phyloP scores from a whole-genome alignment of 805 yeast species.

The Candida xiaguanensis region DNA sequence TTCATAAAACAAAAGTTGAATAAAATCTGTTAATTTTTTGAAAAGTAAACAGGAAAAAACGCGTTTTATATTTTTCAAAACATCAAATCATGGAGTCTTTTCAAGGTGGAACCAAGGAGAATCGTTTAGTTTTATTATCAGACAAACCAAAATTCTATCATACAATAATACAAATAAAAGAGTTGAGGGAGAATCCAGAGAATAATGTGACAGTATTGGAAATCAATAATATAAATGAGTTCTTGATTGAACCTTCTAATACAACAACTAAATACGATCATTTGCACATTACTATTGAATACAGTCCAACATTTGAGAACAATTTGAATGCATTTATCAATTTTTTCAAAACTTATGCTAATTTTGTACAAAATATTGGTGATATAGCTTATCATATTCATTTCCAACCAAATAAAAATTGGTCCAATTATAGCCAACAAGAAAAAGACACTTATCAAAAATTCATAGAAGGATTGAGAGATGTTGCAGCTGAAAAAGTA shows the following conservation, averaged over 20 bases:
- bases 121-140: constrained; percentile 17
- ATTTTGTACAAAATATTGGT: constrained; percentile 13
- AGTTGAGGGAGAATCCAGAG: constrained; percentile 15
- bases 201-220: constrained; percentile 20
- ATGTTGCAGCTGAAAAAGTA: constrained; percentile 25
- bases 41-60: too few species aligned
- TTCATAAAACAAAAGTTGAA: too few species aligned
- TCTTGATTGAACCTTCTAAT: constrained; percentile 9
- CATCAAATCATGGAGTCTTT: not conserved
- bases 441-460: constrained; percentile 23
- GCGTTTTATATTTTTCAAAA: too few species aligned
- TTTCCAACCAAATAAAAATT: constrained; percentile 27
- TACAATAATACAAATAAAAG: constrained; percentile 23
- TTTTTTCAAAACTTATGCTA: constrained; percentile 17
- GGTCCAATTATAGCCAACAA: constrained; percentile 25
- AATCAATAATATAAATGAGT: constrained; percentile 14
- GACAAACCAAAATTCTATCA: constrained; percentile 27
- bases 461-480: constrained; percentile 21
- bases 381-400: constrained; percentile 34
- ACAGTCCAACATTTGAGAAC: constrained; percentile 24
- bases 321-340: constrained; percentile 18
- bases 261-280: constrained; percentile 16
- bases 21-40: too few species aligned
- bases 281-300: constrained; percentile 30
- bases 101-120: not conserved